phyloP scores from a whole-genome alignment of 306 rosid species.

The Cucumis cinereus region DNA sequence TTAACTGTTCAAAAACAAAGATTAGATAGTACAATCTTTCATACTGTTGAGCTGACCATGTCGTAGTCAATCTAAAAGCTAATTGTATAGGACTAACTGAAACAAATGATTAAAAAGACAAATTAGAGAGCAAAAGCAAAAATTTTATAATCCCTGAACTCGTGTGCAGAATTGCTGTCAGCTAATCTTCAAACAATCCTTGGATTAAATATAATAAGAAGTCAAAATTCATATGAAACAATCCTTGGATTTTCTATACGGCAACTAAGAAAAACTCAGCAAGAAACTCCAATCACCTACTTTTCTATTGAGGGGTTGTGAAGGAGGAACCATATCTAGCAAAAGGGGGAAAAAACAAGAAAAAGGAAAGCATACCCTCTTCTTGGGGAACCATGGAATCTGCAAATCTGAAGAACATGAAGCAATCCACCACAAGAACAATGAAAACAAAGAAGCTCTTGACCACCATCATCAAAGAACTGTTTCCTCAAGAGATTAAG shows the following conservation, averaged over 20 bases:
- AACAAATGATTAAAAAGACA: background rate
- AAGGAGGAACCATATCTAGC: background rate
- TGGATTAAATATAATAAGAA: background rate
- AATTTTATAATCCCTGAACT: background rate
- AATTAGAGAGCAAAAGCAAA: background rate
- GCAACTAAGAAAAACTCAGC: background rate
- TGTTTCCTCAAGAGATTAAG: background rate
- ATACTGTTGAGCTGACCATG: background rate
- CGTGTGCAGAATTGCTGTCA: background rate
- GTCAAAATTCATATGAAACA: background rate
- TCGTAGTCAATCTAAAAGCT: background rate
- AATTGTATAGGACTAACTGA: background rate
- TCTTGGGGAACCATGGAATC: conserved; percentile 39
- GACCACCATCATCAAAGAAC: conserved; percentile 22
- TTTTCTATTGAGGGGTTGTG: background rate
- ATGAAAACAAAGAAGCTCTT: conserved; percentile 16
- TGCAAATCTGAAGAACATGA: conserved; percentile 28
- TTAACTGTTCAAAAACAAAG: background rate
- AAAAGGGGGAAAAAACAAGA: background rate
- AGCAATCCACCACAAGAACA: conserved; percentile 22
- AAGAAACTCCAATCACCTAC: background rate
- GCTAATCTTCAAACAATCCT: background rate
- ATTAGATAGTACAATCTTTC: background rate
- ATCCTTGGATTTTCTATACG: background rate
- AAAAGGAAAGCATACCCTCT: conserved; percentile 32